phyloP scores from a whole-genome alignment of 768 basidiomycete genomes.

The Leucocoprinus leucothites region DNA sequence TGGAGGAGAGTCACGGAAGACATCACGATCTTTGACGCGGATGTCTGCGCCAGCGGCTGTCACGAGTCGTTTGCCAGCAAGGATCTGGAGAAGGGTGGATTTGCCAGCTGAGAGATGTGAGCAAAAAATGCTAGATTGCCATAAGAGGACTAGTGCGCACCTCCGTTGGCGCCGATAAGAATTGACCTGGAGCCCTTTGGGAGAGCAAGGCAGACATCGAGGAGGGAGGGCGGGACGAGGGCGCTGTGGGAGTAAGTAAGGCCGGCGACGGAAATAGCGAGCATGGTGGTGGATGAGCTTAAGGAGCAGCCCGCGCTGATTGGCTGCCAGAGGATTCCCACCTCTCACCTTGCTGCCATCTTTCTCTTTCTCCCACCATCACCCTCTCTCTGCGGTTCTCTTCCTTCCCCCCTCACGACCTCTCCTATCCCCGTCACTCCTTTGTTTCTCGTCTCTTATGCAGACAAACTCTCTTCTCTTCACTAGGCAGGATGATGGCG shows the following conservation, averaged over 20 bases:
- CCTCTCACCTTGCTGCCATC: constrained; percentile 7
- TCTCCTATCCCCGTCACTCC: constrained; percentile 16
- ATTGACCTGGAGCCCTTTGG: constrained; percentile 79
- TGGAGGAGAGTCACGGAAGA: constrained; percentile 82
- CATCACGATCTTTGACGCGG: constrained; percentile 75
- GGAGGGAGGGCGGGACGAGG: constrained; percentile 48
- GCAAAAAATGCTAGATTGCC: constrained; percentile 14
- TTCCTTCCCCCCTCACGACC: no score
- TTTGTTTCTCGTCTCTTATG: constrained; percentile 16
- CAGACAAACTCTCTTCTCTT: constrained; percentile 30
- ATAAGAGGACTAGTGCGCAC: constrained; percentile 36
- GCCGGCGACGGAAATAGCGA: constrained; percentile 40
- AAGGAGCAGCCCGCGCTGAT: background rate
- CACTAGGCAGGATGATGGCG: constrained; percentile 35
- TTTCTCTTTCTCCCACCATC: constrained; percentile 9
- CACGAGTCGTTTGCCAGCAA: constrained; percentile 89
- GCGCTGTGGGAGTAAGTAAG: constrained; percentile 59
- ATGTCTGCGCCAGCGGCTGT: constrained; percentile 49
- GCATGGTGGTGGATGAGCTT: constrained; percentile 7
- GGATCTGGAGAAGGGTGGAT: constrained; percentile 91
- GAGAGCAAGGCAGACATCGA: constrained; percentile 62
- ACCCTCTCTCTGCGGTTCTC: no score
- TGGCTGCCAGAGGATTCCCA: constrained; percentile 6
- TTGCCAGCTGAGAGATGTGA: constrained; percentile 75
- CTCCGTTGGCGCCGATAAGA: constrained; percentile 92